Percentiles rank a stretch among this genome's conserved stretches.
Evolutionary conservation across 192 early-diverging fungal genomes (phyloP).

Genomic region (Cetraspora pellucida): DNA sequence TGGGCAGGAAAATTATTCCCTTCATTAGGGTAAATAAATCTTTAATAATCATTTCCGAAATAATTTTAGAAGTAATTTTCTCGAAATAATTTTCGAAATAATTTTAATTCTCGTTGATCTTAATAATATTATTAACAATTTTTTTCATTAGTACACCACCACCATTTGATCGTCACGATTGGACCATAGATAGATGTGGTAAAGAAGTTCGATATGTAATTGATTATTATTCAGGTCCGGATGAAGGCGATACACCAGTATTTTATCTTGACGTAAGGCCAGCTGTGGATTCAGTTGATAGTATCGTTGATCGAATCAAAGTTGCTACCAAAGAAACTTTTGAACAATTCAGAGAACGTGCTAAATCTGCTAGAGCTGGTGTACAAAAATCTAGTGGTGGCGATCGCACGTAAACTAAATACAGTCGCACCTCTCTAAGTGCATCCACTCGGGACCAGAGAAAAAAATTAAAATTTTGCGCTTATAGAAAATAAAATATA

Average conservation of each 20-base stretch:
- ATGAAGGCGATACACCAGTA: slow-evolving; percentile 75
- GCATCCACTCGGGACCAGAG: too few species aligned
- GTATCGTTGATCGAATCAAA: slow-evolving; percentile 65
- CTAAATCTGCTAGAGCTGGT: neutral
- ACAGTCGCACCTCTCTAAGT: too few species aligned
- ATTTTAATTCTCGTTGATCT: too few species aligned
- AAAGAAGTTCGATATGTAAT: slow-evolving; percentile 93
- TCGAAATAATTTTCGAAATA: too few species aligned
- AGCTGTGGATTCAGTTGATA: slow-evolving; percentile 78
- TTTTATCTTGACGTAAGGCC: slow-evolving; percentile 96
- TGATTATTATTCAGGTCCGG: slow-evolving; percentile 88
- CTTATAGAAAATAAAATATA: too few species aligned
- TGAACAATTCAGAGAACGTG: slow-evolving; percentile 44
- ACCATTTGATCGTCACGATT: slow-evolving; percentile 98
- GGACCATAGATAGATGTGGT: slow-evolving; percentile 90
- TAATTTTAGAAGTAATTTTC: too few species aligned
- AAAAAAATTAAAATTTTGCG: too few species aligned
- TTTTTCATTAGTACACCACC: slow-evolving; percentile 62
- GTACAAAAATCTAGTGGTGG: too few species aligned
- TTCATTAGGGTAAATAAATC: slow-evolving; percentile 63
- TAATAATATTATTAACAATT: slow-evolving; percentile 5
- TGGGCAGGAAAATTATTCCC: slow-evolving; percentile 42
- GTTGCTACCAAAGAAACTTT: slow-evolving; percentile 58
- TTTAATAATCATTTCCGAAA: too few species aligned
- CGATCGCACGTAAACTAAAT: too few species aligned